phyloP scores from a whole-genome alignment of 768 basidiomycete species.

The Leccinum sublutescens region DNA sequence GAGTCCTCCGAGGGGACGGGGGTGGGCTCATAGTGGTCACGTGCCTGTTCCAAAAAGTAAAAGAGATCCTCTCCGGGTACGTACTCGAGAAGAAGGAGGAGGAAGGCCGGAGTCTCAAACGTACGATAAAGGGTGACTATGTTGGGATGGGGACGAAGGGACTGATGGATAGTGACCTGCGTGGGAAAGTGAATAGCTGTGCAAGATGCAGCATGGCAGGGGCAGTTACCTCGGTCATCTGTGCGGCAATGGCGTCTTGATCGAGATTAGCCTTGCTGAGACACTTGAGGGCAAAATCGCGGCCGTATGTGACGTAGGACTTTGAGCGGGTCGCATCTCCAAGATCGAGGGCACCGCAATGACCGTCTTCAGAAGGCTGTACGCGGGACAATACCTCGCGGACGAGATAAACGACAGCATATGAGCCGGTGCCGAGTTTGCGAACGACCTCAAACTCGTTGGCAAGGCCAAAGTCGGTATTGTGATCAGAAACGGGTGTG shows the following conservation, averaged over 20 bases:
- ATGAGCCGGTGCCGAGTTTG: conserved; percentile 84
- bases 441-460: conserved; percentile 81
- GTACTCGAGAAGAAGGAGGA: conserved; percentile 91
- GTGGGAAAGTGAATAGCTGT: conserved; percentile 8
- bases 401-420: conserved; percentile 93
- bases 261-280: conserved; percentile 92
- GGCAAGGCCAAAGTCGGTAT: conserved; percentile 47
- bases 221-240: conserved; percentile 78
- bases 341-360: conserved; percentile 54
- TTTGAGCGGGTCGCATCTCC: conserved; percentile 40
- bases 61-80: conserved; percentile 97
- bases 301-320: conserved; percentile 54
- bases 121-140: conserved; percentile 95
- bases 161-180: conserved; percentile 93
- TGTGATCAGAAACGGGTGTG: conserved; percentile 31
- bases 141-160: conserved; percentile 83
- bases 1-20: conserved; percentile 20
- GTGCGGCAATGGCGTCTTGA: conserved; percentile 81
- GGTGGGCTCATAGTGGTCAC: conserved; percentile 74
- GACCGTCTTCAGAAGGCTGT: conserved; percentile 50
- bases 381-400: conserved; percentile 55
- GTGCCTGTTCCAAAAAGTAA: conserved; percentile 96
- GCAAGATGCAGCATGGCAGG: conserved; percentile 7
- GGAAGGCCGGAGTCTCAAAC: conserved; percentile 85
- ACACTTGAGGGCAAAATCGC: conserved; percentile 94